These are phyloP conservation scores for Pichia sp. DNA, from an alignment of 1,139 yeast genomes.

Conservation along the genomic window DNA sequence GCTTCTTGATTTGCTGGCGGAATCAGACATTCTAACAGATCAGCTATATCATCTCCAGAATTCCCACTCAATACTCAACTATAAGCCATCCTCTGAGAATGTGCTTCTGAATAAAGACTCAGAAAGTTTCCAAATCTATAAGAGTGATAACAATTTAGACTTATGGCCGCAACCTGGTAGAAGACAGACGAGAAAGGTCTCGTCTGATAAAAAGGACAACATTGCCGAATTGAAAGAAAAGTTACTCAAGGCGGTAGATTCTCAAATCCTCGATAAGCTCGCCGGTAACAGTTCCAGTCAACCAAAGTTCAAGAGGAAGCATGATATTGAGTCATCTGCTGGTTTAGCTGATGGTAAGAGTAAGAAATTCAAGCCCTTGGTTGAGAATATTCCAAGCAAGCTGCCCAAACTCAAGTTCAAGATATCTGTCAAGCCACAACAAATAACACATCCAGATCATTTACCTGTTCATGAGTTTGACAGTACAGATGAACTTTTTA, in stretches of 20 bases:
- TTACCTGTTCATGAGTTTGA: slow-evolving; percentile 35
- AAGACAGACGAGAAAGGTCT: slow-evolving; percentile 15
- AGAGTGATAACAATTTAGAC: slow-evolving; percentile 32
- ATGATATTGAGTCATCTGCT: too few relatives aligned
- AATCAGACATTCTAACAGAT: slow-evolving; percentile 27
- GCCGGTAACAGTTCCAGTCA: background rate
- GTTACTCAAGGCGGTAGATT: slow-evolving; percentile 1
- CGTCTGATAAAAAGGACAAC: slow-evolving; percentile 1
- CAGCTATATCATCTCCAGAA: slow-evolving; percentile 39
- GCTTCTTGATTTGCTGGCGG: slow-evolving; percentile 9
- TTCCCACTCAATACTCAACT: slow-evolving; percentile 47
- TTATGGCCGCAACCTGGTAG: slow-evolving; percentile 17
- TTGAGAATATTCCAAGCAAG: too few relatives aligned
- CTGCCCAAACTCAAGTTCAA: slow-evolving; percentile 36
- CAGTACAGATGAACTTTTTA: slow-evolving; percentile 36
- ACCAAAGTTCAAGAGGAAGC: too few relatives aligned
- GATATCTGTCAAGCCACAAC: slow-evolving; percentile 47
- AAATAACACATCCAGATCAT: slow-evolving; percentile 76
- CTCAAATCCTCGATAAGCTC: slow-evolving; percentile 3
- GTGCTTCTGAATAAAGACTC: slow-evolving; percentile 17
- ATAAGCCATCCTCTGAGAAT: slow-evolving; percentile 40
- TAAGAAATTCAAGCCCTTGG: background rate
- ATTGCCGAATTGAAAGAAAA: slow-evolving; percentile 3
- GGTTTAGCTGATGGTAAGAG: too few relatives aligned
- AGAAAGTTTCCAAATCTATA: slow-evolving; percentile 30